Conservation (phyloP, 331 rosid species). For the Acacia concinna region DNA sequence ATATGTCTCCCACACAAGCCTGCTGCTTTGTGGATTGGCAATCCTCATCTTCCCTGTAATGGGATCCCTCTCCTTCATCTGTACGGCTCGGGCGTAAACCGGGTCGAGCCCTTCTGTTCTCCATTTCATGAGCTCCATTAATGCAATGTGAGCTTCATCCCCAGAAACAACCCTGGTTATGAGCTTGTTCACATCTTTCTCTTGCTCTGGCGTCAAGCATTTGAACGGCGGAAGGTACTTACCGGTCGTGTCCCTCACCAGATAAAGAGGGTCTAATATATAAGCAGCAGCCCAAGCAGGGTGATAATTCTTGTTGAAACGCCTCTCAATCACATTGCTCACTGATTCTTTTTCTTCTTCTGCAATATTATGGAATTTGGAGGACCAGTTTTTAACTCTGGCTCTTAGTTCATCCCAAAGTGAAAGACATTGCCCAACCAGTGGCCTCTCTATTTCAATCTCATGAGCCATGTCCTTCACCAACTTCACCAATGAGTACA, state of each 20-base stretch:
- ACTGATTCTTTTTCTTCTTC: conserved; percentile 65
- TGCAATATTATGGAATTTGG: conserved; percentile 56
- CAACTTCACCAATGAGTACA: conserved; percentile 59
- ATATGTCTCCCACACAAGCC: conserved; percentile 97
- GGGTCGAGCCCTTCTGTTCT: conserved; percentile 98
- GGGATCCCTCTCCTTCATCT: conserved; percentile 86
- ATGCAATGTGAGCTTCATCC: conserved; percentile 86
- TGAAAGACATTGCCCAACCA: conserved; percentile 81
- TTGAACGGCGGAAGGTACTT: conserved; percentile 90
- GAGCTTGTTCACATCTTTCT: conserved; percentile 87
- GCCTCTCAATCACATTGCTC: conserved; percentile 62
- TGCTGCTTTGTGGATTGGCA: conserved; percentile 83
- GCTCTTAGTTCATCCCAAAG: conserved; percentile 77
- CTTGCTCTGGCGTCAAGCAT: conserved; percentile 73
- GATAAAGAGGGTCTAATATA: conserved; percentile 77
- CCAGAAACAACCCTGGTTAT: conserved; percentile 83
- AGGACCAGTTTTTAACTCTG: conserved; percentile 73
- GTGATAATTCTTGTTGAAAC: conserved; percentile 85
- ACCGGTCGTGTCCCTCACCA: conserved; percentile 71
- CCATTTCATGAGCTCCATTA: conserved; percentile 99
- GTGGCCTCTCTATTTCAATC: conserved; percentile 74
- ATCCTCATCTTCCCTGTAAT: conserved; percentile 71
- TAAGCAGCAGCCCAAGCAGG: conserved; percentile 95
- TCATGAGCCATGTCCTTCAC: conserved; percentile 71
- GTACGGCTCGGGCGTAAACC: conserved; percentile 87